Evolutionary conservation across 768 basidiomycete species (phyloP).

Genomic region (Mycena albidolilacea): DNA sequence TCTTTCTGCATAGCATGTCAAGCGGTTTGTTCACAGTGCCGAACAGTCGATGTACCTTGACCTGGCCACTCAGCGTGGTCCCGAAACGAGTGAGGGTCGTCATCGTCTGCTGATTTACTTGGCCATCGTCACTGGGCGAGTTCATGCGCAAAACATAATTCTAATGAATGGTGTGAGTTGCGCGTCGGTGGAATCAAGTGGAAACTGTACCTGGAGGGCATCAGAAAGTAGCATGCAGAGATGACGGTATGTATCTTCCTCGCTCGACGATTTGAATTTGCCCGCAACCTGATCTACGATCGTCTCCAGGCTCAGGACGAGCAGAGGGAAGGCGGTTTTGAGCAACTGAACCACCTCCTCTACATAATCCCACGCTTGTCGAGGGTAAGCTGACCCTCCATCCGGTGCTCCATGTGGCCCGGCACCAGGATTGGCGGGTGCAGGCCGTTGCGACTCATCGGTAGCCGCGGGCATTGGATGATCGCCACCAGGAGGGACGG

Average conservation of each 20-base stretch:
- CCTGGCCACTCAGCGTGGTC: constrained; percentile 67
- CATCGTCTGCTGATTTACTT: constrained; percentile 68
- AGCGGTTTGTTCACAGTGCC: constrained; percentile 12
- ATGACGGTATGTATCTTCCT: constrained; percentile 96
- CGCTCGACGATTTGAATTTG: constrained; percentile 89
- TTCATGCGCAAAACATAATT: constrained; percentile 80
- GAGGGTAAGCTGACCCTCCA: constrained; percentile 49
- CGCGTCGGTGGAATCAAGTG: constrained; percentile 3
- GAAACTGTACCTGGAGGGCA: constrained; percentile 78
- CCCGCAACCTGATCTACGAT: constrained; percentile 95
- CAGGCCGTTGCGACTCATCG: constrained; percentile 39
- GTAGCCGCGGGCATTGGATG: constrained; percentile 40
- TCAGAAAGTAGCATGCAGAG: constrained; percentile 91
- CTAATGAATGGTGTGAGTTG: constrained; percentile 51
- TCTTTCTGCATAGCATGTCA: constrained; percentile 69
- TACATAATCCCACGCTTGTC: constrained; percentile 90
- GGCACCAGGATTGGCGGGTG: constrained; percentile 22
- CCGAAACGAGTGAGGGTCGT: constrained; percentile 73
- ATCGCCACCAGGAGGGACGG: constrained; percentile 22
- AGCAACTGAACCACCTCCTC: constrained; percentile 95
- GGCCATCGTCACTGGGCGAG: constrained; percentile 77
- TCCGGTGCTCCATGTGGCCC: constrained; percentile 46
- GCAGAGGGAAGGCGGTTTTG: constrained; percentile 95
- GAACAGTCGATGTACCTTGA: constrained; percentile 63
- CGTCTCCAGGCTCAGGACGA: constrained; percentile 96